These are phyloP conservation scores for Fusarium humuli DNA, from an alignment of 2,329 filamentous ascomycete genomes.

Conservation along the genomic window DNA sequence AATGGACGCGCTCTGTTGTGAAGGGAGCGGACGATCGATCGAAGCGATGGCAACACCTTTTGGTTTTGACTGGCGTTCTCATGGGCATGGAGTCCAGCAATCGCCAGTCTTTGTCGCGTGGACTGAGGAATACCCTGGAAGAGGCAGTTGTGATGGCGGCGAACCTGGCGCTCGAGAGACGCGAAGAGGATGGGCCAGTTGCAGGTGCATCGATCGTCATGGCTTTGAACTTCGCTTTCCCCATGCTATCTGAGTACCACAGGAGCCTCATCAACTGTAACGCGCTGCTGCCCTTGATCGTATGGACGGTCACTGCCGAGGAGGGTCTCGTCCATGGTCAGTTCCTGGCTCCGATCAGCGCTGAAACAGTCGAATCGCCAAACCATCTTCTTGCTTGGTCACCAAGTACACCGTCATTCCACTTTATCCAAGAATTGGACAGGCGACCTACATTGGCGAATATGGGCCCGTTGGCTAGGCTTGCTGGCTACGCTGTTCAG, in stretches of 20 bases:
- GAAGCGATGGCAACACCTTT: constrained; percentile 82
- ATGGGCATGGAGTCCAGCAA: constrained; percentile 78
- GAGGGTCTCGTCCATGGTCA: constrained; percentile 82
- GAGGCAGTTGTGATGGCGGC: constrained; percentile 78
- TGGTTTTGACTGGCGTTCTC: constrained; percentile 83
- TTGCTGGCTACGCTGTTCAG: constrained; percentile 73
- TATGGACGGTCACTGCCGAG: constrained; percentile 74
- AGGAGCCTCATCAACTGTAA: constrained; percentile 73
- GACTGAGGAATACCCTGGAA: constrained; percentile 76
- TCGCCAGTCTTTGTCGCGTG: constrained; percentile 70
- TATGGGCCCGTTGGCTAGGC: constrained; percentile 74
- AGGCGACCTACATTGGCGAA: constrained; percentile 71
- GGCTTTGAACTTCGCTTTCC: constrained; percentile 81
- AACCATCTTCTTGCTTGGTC: constrained; percentile 70
- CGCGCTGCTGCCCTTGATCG: constrained; percentile 74
- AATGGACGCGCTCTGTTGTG: constrained; percentile 68
- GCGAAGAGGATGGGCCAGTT: constrained; percentile 54
- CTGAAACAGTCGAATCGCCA: constrained; percentile 68
- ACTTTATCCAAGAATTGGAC: constrained; percentile 67
- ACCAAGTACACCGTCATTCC: constrained; percentile 68
- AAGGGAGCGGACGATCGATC: constrained; percentile 69
- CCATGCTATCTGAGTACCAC: constrained; percentile 72
- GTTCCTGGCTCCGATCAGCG: constrained; percentile 77
- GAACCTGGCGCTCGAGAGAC: constrained; percentile 76
- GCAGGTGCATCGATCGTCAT: constrained; percentile 70